Evolutionary conservation across 495 filamentous ascomycete species (phyloP).

Genomic region (Zalerion maritima): DNA sequence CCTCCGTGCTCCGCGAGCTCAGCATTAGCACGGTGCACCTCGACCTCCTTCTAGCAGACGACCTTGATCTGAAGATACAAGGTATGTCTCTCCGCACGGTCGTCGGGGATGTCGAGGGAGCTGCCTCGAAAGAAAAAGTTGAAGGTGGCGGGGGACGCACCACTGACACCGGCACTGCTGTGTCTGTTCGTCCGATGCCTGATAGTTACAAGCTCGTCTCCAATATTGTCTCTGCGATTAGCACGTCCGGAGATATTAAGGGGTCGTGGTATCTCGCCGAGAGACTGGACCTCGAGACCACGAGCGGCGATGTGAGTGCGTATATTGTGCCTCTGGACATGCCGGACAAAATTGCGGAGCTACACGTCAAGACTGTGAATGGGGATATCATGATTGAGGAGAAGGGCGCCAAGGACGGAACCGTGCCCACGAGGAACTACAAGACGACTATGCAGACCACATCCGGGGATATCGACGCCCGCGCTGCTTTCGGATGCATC

Average conservation of each 20-base stretch:
- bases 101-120: no score
- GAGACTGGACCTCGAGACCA: conserved; percentile 20
- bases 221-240: no score
- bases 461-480: conserved; percentile 13
- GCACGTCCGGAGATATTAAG: conserved; percentile 20
- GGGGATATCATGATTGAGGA: conserved; percentile 21
- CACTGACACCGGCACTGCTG: no score
- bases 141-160: no score
- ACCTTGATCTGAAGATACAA: conserved; percentile 21
- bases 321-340: conserved; percentile 21
- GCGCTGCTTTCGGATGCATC: conserved; percentile 27
- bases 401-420: conserved; percentile 5
- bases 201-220: no score
- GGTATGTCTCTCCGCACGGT: no score
- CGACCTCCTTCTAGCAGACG: conserved; percentile 23
- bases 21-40: conserved; percentile 19
- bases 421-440: background rate
- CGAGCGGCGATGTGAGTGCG: conserved; percentile 21
- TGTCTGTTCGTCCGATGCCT: no score
- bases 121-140: no score
- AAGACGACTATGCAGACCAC: conserved; percentile 11
- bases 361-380: conserved; percentile 19
- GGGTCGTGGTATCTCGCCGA: conserved; percentile 31
- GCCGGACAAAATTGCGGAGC: conserved; percentile 15
- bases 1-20: conserved; percentile 14